Conservation (phyloP, 306 rosid species). For the Castanea crenata region DNA sequence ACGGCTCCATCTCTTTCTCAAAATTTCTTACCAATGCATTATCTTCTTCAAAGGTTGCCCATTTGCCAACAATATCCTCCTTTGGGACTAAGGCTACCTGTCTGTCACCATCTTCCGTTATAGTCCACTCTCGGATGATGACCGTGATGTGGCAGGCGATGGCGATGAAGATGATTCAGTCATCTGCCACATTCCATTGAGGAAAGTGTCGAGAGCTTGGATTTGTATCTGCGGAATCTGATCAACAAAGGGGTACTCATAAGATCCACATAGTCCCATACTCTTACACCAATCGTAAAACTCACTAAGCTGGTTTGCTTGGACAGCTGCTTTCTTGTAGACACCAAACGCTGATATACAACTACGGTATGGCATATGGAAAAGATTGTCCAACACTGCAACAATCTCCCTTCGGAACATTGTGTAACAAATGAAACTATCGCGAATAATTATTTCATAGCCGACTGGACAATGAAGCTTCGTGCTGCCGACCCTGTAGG, state of each 20-base stretch:
- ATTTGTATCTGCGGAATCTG: conserved; percentile 55
- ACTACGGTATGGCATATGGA: conserved; percentile 57
- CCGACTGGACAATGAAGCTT: conserved; percentile 42
- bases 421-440: conserved; percentile 53
- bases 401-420: conserved; percentile 39
- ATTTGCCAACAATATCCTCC: conserved; percentile 17
- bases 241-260: conserved; percentile 61
- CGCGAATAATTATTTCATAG: conserved; percentile 59
- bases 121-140: not conserved
- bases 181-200: conserved; percentile 71
- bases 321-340: conserved; percentile 63
- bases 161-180: conserved; percentile 42
- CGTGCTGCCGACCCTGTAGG: conserved; percentile 38
- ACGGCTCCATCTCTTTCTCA: conserved; percentile 39
- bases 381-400: conserved; percentile 53
- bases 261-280: conserved; percentile 45
- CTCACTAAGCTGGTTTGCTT: conserved; percentile 48
- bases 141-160: not conserved
- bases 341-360: conserved; percentile 46
- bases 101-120: conserved; percentile 11
- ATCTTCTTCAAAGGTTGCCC: conserved; percentile 13
- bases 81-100: not conserved
- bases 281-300: conserved; percentile 63
- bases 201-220: conserved; percentile 45
- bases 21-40: not conserved